Evolutionary conservation across 2,329 filamentous ascomycete species (phyloP), one percentile per base, ranked within the genome.

Genomic region (Biscogniauxia mediterranea): DNA sequence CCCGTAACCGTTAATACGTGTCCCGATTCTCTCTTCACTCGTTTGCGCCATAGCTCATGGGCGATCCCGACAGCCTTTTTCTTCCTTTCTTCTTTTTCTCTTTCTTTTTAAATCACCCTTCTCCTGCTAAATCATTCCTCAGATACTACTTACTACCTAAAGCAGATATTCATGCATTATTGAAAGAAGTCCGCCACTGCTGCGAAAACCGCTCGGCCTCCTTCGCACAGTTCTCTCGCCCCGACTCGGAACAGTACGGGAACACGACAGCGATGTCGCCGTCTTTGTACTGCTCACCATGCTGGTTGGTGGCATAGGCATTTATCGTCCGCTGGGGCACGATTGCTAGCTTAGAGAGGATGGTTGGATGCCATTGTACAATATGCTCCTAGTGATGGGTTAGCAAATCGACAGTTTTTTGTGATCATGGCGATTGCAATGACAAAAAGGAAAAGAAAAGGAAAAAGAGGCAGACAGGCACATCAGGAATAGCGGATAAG

Each of bases 351-450:
- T 93, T 95, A 46, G 94, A 92, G 11, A 99, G 85, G 52, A 99
- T 89, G 0, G 95, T 99, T 26, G 94, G 93, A 74, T 99, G 95
- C 96, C 95, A 99, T 81, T 97, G 94, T 38, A 92, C 87, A 67
- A 94, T 90, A 73, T 95, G 91, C 77, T 94, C 91, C 90, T 93
- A 64, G 13, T 32, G 51, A 54, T 21, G 1, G 25, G 65, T 81
- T 65, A 79, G 71, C 59, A 9, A 32, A 32, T 9, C 28, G 11
- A 4, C 28, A 9, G 11, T 8, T 13, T 13, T 32, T 13, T 6
- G 2, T 13, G 2, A 32, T 13, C 7, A 64, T 23, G 32, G 25
- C 21, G 50, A n/a, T 23, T 23, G 20, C 46, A 19, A 42, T 13
- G 20, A 28, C 19, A 5, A 50, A 26, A 5, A 59, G 19, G 26